Percentiles rank a stretch among this genome's conserved stretches.
These are phyloP conservation scores for Didymella pinodella DNA, from an alignment of 2,329 filamentous ascomycete species.

Conservation along the genomic window DNA sequence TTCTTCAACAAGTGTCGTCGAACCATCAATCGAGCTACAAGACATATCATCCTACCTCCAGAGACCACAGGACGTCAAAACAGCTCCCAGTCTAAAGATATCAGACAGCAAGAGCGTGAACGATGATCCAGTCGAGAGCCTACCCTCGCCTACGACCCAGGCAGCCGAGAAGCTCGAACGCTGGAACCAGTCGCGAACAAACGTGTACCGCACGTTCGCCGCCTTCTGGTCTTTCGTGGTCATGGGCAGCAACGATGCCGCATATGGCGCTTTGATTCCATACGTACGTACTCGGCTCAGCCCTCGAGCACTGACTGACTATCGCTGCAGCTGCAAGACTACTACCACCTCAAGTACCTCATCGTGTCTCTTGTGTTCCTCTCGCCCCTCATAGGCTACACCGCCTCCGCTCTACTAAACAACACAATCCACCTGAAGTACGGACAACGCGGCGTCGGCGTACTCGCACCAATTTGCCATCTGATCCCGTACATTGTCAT, in stretches of 20 bases:
- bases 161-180: constrained; percentile 56
- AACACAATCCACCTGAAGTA: constrained; percentile 69
- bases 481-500: constrained; percentile 71
- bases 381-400: constrained; percentile 71
- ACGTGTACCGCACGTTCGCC: constrained; percentile 65
- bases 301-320: not conserved
- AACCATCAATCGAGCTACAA: constrained; percentile 42
- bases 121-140: constrained; percentile 48
- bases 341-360: constrained; percentile 69
- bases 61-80: constrained; percentile 33
- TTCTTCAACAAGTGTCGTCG: constrained; percentile 48
- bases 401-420: constrained; percentile 68
- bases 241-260: constrained; percentile 74
- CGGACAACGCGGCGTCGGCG: constrained; percentile 75
- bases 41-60: constrained; percentile 37
- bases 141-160: constrained; percentile 57
- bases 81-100: constrained; percentile 25
- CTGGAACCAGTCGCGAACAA: constrained; percentile 71
- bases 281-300: constrained; percentile 48
- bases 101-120: constrained; percentile 26
- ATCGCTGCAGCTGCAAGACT: constrained; percentile 63
- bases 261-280: constrained; percentile 64
- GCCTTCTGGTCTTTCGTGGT: constrained; percentile 69
- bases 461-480: constrained; percentile 70
- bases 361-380: constrained; percentile 73